Conservation (phyloP, 139 green algal species). For the Auxenochlorella pyrenoidosa region DNA sequence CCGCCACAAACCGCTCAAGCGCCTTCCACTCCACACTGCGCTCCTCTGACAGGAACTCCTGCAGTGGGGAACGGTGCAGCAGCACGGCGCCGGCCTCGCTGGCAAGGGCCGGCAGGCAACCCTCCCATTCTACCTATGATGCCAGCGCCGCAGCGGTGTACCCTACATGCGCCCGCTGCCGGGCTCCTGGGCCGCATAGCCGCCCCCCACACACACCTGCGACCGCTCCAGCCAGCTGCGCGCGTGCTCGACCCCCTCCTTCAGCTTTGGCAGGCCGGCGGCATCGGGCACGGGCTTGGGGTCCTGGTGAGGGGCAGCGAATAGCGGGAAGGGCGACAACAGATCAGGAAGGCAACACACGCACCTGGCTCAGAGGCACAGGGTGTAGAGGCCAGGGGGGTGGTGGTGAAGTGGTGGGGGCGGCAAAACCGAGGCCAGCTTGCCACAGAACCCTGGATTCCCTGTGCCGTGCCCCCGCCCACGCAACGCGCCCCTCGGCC, state of each 20-base stretch:
- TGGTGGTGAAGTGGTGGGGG: too few species aligned
- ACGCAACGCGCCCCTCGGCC: neutral
- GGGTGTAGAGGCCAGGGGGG: too few species aligned
- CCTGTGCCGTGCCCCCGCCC: neutral
- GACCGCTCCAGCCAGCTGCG: slow-evolving; percentile 31
- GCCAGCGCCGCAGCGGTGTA: too few species aligned
- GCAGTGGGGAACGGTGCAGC: neutral
- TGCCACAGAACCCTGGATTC: neutral
- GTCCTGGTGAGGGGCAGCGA: neutral
- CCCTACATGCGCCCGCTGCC: too few species aligned
- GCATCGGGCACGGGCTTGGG: slow-evolving; percentile 18
- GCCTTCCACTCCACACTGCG: slow-evolving; percentile 29
- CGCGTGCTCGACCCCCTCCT: slow-evolving; percentile 1
- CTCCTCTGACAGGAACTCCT: slow-evolving; percentile 10
- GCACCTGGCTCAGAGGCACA: too few species aligned
- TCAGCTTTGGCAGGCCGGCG: slow-evolving; percentile 8
- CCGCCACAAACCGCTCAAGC: slow-evolving; percentile 51
- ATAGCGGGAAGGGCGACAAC: neutral
- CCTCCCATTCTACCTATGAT: too few species aligned
- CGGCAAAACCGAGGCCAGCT: neutral
- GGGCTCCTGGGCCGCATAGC: too few species aligned
- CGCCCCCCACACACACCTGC: too few species aligned
- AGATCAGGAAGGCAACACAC: neutral
- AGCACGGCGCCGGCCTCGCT: too few species aligned
- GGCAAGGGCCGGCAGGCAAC: too few species aligned